Evolutionary conservation across 2,329 filamentous ascomycete genomes (phyloP), one percentile per base, ranked within the genome.

Genomic region (Arthrobotrys iridis): DNA sequence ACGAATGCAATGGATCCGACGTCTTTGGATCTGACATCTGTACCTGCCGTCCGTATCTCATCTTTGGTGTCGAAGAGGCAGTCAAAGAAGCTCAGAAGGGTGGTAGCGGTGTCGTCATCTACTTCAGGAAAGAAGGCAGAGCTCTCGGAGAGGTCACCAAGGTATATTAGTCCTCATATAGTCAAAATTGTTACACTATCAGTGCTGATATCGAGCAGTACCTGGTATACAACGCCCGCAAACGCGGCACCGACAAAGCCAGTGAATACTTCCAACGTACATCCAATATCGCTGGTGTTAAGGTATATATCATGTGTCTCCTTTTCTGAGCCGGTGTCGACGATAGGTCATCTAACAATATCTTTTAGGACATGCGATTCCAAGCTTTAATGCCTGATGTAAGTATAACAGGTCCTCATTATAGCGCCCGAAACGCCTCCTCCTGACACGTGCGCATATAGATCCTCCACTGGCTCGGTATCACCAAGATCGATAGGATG

Each of bases 1-100:
- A 91, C 80, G 89, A 91, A 85, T 98, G 95, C 83, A 98, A 98
- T 81, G 95, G 95, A 68, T 96, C 92, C 81, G 95, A 99, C 83
- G 95, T 98, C 45, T 99, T 98, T 82, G 93, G 94, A 74, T 97
- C 93, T 18, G 95, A 99, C 82, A 99, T 98, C 80, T 98, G 95
- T 84, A 98, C 95, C 8, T 98, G 94, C 83, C 88, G 92, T 67
- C 95, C 95, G 13, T 98, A 98, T 82, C 88, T 98, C 68, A 96
- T 96, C 80, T 98, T 96, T 81, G 95, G 95, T 76, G 96, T 99
- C 76, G 93, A 97, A 80, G 95, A 99, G 83, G 95, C 95, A 10
- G 94, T 99, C 79, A 97, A 96, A 81, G 93, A 98, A 83, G 95
- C 95, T 8, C 95, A 98, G 82, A 93, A 91, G 67, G 94, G 94